Base-by-base conservation (phyloP, 768 basidiomycete species). In the Suillus subaureus region DNA sequence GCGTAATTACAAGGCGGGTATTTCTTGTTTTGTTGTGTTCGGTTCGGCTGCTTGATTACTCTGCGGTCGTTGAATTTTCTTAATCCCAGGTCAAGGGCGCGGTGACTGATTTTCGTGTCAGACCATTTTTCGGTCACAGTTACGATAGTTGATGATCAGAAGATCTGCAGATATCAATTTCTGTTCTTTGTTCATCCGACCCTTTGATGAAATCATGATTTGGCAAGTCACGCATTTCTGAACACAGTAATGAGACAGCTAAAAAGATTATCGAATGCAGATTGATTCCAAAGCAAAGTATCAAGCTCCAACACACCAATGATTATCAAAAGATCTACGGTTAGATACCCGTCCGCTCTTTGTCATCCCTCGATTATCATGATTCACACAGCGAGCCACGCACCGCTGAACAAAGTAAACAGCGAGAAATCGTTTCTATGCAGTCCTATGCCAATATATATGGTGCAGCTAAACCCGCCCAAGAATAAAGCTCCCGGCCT, bases 111-210 rank as follows among this genome's bases (percentile, higher is more conserved):
- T 58, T 18, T 40, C 9, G 39, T 26, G 26, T 12, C 12, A 42
- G 16, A 12, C 51, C 15, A 28, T 49, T 39, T 40, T 60, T 31
- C 4, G 18, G 6, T 21, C 26, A 42, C 40, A 31, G 40, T 18
- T 13, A 33, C 15, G 39, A 52, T 28, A 18, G 39, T 28, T 9
- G 18, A 42, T 60, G 39, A 60, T 55, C 21, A n/a, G 54, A 55
- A 55, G 54, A 55, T 55, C 54, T 33, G 31, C 31, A 13, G 33
- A 55, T 55, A 55, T 6, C 54, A n/a, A 13, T 55, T 33, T 55
- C 54, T 55, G 54, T 35, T 55, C 54, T 55, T 55, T 55, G 54
- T 55, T 52, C 54, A 35, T 35, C 54, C 54, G 13, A 49, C 23
- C 12, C 21, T 55, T 6, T n/a, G 54, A 55, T 33, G 54, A 55